Conservation (phyloP, 2,329 filamentous ascomycete genomes). For the Arthrobotrys pseudoclavata region DNA sequence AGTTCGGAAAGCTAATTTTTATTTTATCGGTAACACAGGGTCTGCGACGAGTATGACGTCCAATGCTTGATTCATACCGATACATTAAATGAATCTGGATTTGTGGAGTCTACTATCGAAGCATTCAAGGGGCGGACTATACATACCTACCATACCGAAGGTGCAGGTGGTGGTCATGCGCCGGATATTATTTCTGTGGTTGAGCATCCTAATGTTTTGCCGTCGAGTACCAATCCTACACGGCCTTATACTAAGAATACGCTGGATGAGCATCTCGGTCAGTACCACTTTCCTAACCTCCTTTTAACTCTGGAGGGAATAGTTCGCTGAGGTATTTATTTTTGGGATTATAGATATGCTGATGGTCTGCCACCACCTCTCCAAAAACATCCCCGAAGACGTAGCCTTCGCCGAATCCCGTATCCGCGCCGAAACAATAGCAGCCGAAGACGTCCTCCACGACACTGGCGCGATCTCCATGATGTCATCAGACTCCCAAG, state of each 20-base stretch:
- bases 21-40: constrained; percentile 65
- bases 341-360: constrained; percentile 79
- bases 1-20: background rate
- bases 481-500: constrained; percentile 96
- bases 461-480: constrained; percentile 96
- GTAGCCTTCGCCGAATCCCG: constrained; percentile 94
- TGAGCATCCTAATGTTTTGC: constrained; percentile 85
- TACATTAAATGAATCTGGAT: constrained; percentile 96
- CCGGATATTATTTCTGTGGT: constrained; percentile 97
- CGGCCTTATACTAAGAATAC: constrained; percentile 92
- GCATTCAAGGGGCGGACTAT: constrained; percentile 89
- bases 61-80: constrained; percentile 97
- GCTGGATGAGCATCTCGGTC: constrained; percentile 84
- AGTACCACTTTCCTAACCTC: background rate
- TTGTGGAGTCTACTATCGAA: constrained; percentile 90
- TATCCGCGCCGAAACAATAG: constrained; percentile 95
- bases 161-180: constrained; percentile 92
- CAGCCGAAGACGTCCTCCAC: constrained; percentile 94
- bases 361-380: constrained; percentile 97
- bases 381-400: constrained; percentile 92
- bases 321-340: background rate
- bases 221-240: constrained; percentile 92
- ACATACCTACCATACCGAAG: constrained; percentile 97
- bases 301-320: background rate
- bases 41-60: constrained; percentile 92